These are phyloP conservation scores for Apostasia ramifera DNA, from an alignment of 106 monocot genomes.

Conservation along the genomic window DNA sequence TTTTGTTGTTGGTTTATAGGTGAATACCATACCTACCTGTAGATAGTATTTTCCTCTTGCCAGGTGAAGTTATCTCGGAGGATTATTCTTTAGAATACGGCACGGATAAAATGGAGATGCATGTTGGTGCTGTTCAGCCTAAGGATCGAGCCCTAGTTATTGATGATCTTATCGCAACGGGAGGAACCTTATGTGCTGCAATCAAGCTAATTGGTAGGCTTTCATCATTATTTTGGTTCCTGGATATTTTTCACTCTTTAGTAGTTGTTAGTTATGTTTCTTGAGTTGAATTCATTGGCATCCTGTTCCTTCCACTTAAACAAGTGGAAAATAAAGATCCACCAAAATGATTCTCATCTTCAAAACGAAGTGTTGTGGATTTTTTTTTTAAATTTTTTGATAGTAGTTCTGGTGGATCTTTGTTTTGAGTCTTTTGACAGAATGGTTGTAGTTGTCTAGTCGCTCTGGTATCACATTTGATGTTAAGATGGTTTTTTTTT, in stretches of 20 bases:
- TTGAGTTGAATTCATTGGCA: not conserved
- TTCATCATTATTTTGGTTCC: too few species aligned
- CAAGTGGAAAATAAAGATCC: too few species aligned
- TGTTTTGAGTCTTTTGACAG: too few species aligned
- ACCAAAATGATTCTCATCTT: too few species aligned
- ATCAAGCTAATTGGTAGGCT: slow-evolving; percentile 20
- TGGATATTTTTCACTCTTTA: not conserved
- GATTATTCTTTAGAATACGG: slow-evolving; percentile 32
- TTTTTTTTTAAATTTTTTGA: not conserved
- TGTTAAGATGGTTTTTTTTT: too few species aligned
- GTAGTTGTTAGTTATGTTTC: not conserved
- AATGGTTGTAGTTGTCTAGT: too few species aligned
- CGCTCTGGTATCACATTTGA: too few species aligned
- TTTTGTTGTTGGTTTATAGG: not conserved
- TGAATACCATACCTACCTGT: not conserved
- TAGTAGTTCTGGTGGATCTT: not conserved
- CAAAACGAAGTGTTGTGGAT: not conserved
- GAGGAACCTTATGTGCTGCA: slow-evolving; percentile 28
- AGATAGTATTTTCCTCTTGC: not conserved
- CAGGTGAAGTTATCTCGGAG: slow-evolving; percentile 33
- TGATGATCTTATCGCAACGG: slow-evolving; percentile 33
- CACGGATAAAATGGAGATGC: slow-evolving; percentile 28
- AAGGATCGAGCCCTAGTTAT: slow-evolving; percentile 18
- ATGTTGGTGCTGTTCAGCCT: slow-evolving; percentile 28
- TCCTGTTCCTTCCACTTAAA: not conserved